A percentile compares a stretch with the other conserved stretches of the same genome.
These are phyloP conservation scores for Cichorium intybus DNA, from an alignment of 140 eudicot genomes.

Conservation along the genomic window DNA sequence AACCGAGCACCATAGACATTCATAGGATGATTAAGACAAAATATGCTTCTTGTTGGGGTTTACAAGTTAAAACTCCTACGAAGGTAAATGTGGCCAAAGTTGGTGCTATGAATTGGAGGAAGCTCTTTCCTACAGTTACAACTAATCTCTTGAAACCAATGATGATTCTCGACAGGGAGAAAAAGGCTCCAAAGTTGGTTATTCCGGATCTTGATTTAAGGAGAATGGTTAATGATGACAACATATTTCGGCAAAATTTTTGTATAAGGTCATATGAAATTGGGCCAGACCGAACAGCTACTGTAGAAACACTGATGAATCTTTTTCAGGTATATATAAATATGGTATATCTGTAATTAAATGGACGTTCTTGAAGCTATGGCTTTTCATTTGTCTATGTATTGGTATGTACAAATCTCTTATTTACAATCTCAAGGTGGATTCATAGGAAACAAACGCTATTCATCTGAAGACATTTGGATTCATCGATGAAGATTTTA, in stretches of 20 bases:
- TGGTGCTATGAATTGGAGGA: conserved; percentile 65
- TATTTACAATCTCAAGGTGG: background rate
- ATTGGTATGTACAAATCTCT: background rate
- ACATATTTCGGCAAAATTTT: conserved; percentile 70
- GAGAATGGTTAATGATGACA: conserved; percentile 68
- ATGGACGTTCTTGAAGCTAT: background rate
- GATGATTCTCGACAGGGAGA: conserved; percentile 71
- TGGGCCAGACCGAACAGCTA: conserved; percentile 71
- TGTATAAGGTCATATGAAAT: conserved; percentile 79
- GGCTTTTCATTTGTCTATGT: background rate
- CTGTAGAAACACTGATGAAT: conserved; percentile 73
- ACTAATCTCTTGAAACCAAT: conserved; percentile 60
- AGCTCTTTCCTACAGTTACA: conserved; percentile 66
- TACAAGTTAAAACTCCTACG: conserved; percentile 51
- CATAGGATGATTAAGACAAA: conserved; percentile 35
- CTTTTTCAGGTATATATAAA: conserved; percentile 67
- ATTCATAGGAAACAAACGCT: conserved; percentile 60
- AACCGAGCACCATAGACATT: conserved; percentile 42
- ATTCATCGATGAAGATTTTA: conserved; percentile 61
- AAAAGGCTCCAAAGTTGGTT: conserved; percentile 46
- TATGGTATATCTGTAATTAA: too few species aligned
- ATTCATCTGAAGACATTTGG: conserved; percentile 60
- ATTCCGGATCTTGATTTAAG: conserved; percentile 40
- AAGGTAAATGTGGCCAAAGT: conserved; percentile 57
- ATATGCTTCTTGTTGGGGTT: conserved; percentile 33